Evolutionary conservation across 2,329 filamentous ascomycete species (phyloP).

Genomic region (Fusarium hainanense): DNA sequence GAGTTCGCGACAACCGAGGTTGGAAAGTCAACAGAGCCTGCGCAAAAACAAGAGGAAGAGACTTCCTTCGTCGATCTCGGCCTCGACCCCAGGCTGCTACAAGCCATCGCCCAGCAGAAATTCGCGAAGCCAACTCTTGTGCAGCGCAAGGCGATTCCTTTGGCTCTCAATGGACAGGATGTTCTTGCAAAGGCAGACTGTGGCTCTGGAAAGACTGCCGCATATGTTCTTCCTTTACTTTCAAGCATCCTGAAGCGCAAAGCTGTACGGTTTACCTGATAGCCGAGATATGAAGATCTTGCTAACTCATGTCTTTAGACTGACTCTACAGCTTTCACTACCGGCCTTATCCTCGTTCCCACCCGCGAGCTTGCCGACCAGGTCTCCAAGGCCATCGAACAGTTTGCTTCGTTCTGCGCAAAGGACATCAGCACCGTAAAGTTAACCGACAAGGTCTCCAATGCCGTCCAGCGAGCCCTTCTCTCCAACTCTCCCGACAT

Average conservation of each 20-base stretch:
- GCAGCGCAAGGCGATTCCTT: constrained; percentile 86
- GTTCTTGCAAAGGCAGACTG: constrained; percentile 93
- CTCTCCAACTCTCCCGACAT: constrained; percentile 89
- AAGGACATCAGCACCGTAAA: constrained; percentile 87
- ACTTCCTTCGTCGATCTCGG: constrained; percentile 79
- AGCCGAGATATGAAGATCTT: neutral
- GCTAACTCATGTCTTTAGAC: constrained; percentile 51
- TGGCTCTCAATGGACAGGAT: constrained; percentile 88
- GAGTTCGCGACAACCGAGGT: constrained; percentile 44
- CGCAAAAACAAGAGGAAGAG: constrained; percentile 46
- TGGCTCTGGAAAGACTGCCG: constrained; percentile 97
- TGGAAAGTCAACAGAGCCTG: constrained; percentile 43
- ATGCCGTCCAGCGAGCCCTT: constrained; percentile 87
- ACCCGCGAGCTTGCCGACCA: constrained; percentile 95
- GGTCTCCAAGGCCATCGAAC: constrained; percentile 81
- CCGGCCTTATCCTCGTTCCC: constrained; percentile 90
- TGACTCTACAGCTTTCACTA: constrained; percentile 65
- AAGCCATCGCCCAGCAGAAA: constrained; percentile 85
- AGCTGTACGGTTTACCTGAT: constrained; percentile 57
- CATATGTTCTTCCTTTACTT: constrained; percentile 90
- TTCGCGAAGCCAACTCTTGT: constrained; percentile 90
- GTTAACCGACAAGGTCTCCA: constrained; percentile 88
- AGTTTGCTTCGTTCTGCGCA: constrained; percentile 83
- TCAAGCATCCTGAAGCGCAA: constrained; percentile 86
- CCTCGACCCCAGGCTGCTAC: constrained; percentile 85